Base-by-base conservation (phyloP, 176 grass and related monocot species). In the Eremochloa ophiuroides region DNA sequence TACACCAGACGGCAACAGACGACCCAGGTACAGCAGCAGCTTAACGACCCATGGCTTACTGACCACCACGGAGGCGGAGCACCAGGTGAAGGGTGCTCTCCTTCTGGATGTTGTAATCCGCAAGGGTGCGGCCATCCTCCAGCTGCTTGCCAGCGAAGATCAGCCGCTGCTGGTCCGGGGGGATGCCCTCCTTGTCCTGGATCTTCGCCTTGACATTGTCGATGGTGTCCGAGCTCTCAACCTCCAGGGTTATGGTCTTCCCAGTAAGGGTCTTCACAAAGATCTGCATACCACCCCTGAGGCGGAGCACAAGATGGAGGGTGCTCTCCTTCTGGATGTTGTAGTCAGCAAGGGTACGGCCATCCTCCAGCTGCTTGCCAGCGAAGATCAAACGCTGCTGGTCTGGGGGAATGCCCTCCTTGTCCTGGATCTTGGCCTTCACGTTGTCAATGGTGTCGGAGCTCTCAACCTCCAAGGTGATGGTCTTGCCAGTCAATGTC, bases 321-420 rank as follows among this genome's bases (percentile, higher is more conserved):
- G 91, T 94, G 2, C 83, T 86, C 55, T 94, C 92, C 83, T 91
- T 94, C 62, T 94, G 92, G 17, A 94, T 94, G 80, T 94, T 94
- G 80, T 94, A 94, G 23, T 94, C 85, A 0, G 89, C 89, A 0
- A 94, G 86, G 18, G 92, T 94, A 31, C 89, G 79, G 1, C 88
- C 92, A 23, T 94, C 92, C 86, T 94, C 92, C 4, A 94, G 73
- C 59, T 91, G 92, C 85, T 91, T 91, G 0, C 89, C 89, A 0
- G 91, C 91, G 0, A 93, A 93, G 73, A 93, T 93, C 0, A 93
- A 42, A 4, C 85, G 75, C 67, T 90, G 91, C 78, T 93, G 91
- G 63, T 93, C 91, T 1, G 87, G 91, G 2, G 91, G 91, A 0
- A 89, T 93, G 0, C 91, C 91, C 83, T 93, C 91, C 75, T 93